Evolutionary conservation across 768 basidiomycete genomes (phyloP).

Genomic region (Suillus clintonianus): DNA sequence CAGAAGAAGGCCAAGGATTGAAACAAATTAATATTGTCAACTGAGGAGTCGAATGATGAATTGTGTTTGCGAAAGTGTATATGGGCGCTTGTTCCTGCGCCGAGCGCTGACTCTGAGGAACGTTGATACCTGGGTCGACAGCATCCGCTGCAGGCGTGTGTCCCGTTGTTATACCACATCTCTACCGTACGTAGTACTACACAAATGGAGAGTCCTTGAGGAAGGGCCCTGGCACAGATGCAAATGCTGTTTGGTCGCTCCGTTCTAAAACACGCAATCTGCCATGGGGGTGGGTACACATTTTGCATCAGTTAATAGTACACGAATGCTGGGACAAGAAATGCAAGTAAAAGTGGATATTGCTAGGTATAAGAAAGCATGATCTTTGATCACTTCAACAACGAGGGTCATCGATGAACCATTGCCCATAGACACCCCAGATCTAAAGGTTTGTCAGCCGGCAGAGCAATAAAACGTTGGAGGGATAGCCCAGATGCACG

Average conservation of each 20-base stretch:
- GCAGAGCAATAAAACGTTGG: background rate
- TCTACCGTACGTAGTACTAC: no score
- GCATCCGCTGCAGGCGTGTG: no score
- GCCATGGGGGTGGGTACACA: background rate
- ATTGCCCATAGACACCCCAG: conserved; percentile 13
- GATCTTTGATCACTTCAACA: background rate
- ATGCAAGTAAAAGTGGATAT: background rate
- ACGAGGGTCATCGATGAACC: conserved; percentile 7
- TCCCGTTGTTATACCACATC: no score
- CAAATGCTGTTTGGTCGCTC: background rate
- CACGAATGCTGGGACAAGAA: background rate
- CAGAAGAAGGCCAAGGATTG: background rate
- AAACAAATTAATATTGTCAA: background rate
- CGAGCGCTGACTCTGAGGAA: no score
- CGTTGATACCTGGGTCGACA: no score
- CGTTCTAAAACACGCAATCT: background rate
- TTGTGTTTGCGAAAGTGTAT: background rate
- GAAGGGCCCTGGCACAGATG: background rate
- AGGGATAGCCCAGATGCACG: background rate
- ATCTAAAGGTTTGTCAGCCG: background rate
- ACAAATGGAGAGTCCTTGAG: background rate
- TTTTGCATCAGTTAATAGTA: background rate
- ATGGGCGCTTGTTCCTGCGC: background rate
- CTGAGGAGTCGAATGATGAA: background rate
- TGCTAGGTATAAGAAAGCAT: no score